phyloP scores from a whole-genome alignment of 176 grass and related monocot species.

The Puya raimondii region DNA sequence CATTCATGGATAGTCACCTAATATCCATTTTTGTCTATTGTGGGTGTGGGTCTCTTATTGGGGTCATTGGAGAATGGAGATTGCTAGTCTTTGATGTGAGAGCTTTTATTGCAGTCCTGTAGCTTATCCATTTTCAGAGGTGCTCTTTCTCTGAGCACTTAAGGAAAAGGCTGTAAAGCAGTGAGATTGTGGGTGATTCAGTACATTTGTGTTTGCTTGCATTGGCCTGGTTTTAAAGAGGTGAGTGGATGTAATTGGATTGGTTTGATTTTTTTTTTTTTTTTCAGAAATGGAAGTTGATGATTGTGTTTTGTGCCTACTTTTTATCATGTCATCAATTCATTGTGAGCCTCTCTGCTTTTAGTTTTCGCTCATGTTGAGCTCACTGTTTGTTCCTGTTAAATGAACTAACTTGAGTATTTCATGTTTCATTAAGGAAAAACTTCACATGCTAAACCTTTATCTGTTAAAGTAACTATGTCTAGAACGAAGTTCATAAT shows the following conservation, averaged over 20 bases:
- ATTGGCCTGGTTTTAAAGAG: constrained; percentile 4
- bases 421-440: too few relatives aligned
- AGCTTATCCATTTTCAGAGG: not conserved
- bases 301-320: not conserved
- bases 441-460: too few relatives aligned
- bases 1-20: not conserved
- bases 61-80: not conserved
- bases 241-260: constrained; percentile 3
- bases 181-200: not conserved
- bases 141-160: not conserved
- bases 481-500: too few relatives aligned
- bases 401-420: too few relatives aligned
- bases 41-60: too few relatives aligned
- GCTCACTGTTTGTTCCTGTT: not conserved
- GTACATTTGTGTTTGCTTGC: not conserved
- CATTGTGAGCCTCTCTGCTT: not conserved
- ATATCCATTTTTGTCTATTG: not conserved
- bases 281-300: too few relatives aligned
- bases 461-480: too few relatives aligned
- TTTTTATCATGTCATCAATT: not conserved
- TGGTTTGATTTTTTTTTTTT: not conserved
- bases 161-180: not conserved
- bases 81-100: not conserved
- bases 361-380: not conserved
- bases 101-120: not conserved